Evolutionary conservation across 2,329 filamentous ascomycete species (phyloP).

Genomic region (Aaosphaeria arxii): DNA sequence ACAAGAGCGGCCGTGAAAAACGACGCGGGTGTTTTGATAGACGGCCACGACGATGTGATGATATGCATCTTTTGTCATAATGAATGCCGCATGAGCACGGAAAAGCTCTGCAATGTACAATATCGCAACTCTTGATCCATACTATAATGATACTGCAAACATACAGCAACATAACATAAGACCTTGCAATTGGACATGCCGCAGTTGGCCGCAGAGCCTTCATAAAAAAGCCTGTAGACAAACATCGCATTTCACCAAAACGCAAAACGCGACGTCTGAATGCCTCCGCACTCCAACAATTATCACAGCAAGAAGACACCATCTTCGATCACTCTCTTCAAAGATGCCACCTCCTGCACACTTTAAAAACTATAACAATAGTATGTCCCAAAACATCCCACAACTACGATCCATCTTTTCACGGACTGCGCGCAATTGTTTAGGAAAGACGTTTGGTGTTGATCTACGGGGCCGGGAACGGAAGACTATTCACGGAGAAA

Average conservation of each 20-base stretch:
- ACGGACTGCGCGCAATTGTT: constrained; percentile 36
- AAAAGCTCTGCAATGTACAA: no score
- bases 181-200: no score
- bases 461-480: constrained; percentile 44
- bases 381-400: constrained; percentile 41
- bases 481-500: constrained; percentile 37
- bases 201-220: no score
- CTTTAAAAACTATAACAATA: background rate
- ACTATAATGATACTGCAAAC: no score
- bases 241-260: no score
- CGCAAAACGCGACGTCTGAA: no score
- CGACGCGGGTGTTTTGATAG: background rate
- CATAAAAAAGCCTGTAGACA: no score
- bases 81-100: background rate
- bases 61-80: background rate
- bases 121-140: no score
- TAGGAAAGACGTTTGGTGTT: constrained; percentile 37
- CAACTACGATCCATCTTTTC: constrained; percentile 42
- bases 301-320: no score
- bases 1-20: background rate
- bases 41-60: constrained; percentile 4
- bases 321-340: no score
- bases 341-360: background rate
- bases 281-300: no score
- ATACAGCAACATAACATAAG: no score